Conservation (phyloP, 2,329 filamentous ascomycete genomes). For the Aspergillus transmontanensis region DNA sequence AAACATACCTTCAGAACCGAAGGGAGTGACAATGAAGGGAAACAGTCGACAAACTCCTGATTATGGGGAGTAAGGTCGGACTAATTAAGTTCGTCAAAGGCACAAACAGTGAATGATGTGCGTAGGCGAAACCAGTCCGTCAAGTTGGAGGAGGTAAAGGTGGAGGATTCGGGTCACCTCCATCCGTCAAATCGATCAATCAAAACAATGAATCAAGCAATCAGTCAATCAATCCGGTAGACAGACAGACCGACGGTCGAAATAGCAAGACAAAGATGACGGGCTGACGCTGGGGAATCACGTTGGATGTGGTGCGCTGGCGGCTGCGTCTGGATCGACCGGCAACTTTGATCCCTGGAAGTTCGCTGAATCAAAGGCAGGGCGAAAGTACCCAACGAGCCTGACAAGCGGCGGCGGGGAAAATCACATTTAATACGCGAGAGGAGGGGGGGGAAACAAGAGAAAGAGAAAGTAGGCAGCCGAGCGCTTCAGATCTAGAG, state of each 20-base stretch:
- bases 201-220: conserved; percentile 18
- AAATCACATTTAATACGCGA: conserved; percentile 15
- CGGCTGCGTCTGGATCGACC: conserved; percentile 30
- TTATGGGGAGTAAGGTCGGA: conserved; percentile 16
- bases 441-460: conserved; percentile 10
- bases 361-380: conserved; percentile 10
- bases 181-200: conserved; percentile 14
- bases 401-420: conserved; percentile 22
- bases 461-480: background rate
- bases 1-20: conserved; percentile 34
- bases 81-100: conserved; percentile 21
- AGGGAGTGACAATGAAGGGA: conserved; percentile 35
- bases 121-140: conserved; percentile 23
- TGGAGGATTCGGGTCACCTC: background rate
- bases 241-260: background rate
- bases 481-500: background rate
- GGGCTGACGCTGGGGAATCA: conserved; percentile 21
- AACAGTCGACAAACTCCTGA: conserved; percentile 18
- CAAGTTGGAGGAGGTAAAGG: conserved; percentile 16
- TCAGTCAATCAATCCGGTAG: background rate
- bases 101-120: conserved; percentile 14
- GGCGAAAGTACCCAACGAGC: conserved; percentile 25
- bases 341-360: conserved; percentile 27
- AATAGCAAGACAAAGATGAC: conserved; percentile 9
- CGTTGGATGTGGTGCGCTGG: conserved; percentile 25